Base-by-base conservation (phyloP, 1,284 basidiomycete genomes). In the Stereum hirsutum region DNA sequence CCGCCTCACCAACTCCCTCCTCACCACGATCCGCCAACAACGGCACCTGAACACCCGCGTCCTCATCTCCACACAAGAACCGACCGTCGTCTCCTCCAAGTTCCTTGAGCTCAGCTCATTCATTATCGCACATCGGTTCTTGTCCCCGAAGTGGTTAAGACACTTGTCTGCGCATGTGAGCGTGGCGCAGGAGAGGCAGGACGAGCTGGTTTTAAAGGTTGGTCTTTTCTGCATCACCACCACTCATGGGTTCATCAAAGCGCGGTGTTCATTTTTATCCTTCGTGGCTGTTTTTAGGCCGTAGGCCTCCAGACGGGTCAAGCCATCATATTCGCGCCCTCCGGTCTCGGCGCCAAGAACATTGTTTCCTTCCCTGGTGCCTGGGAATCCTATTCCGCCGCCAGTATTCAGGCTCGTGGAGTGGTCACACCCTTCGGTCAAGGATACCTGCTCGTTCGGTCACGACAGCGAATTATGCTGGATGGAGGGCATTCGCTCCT, bases 11-110 rank as follows among this genome's bases (percentile, higher is more conserved):
- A 52, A 58, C 21, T 56, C 57, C 6, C 42, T 64, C 15, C 49
- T 56, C 24, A 53, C 54, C n/a, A 50, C 62, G n/a, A 59, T 61
- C 33, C 55, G 61, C 5, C 61, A 61, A 42, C 60, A 62, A 46
- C 56, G 61, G 8, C 61, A 63, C 49, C 46, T 59, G 6, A 56
- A 53, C n/a, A 58, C 56, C 32, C 54, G 61, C 1, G 51, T 63
- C 11, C 37, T 64, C 32, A 58, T 62, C 41, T 56, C 55, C 31
- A 60, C 58, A 8, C 60, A 62, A 44, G 60, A 57, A 41, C 55
- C 55, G 6, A 55, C 54, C 1, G 57, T 60, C 21, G 51, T 60
- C 15, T 58, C 59, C 11, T 19, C 51, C 8, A 56, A 49, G 17
- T 52, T 58, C 32, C 50, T 61, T 28, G 57, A 56, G 36, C 50